Evolutionary conservation across 1,139 yeast genomes (phyloP).

Genomic region (Taphrina pruni): DNA sequence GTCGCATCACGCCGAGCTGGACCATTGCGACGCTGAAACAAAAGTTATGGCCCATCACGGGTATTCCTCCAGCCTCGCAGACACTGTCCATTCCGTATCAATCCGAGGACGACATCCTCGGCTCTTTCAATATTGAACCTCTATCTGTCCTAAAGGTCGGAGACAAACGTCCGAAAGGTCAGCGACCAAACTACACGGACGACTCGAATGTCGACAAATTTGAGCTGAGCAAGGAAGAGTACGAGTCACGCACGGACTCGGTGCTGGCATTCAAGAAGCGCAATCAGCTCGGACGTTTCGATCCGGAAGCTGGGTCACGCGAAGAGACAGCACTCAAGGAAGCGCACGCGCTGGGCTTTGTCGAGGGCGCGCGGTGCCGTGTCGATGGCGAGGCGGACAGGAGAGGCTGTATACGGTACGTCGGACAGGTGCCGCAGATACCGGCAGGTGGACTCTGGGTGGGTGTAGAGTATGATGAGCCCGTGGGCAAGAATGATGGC

Average conservation of each 20-base stretch:
- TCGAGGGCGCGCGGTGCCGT: conserved; percentile 53
- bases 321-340: conserved; percentile 43
- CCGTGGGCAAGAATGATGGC: conserved; percentile 82
- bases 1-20: conserved; percentile 72
- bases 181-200: conserved; percentile 51
- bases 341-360: conserved; percentile 49
- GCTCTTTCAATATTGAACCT: conserved; percentile 33
- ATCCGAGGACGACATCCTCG: conserved; percentile 26
- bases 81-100: conserved; percentile 51
- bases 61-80: conserved; percentile 71
- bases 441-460: conserved; percentile 61
- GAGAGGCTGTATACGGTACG: conserved; percentile 68
- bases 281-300: conserved; percentile 72
- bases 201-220: conserved; percentile 56
- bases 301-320: conserved; percentile 58
- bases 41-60: conserved; percentile 74
- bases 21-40: conserved; percentile 61
- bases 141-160: conserved; percentile 49
- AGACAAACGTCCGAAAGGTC: conserved; percentile 53
- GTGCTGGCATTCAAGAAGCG: conserved; percentile 78
- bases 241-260: conserved; percentile 64
- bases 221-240: conserved; percentile 69
- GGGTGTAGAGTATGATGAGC: conserved; percentile 71
- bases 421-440: conserved; percentile 70
- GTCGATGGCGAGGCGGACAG: conserved; percentile 58